Percentiles rank a stretch among this genome's conserved stretches.
phyloP scores from a whole-genome alignment of 768 basidiomycete species.

The Lenzites betulinus region DNA sequence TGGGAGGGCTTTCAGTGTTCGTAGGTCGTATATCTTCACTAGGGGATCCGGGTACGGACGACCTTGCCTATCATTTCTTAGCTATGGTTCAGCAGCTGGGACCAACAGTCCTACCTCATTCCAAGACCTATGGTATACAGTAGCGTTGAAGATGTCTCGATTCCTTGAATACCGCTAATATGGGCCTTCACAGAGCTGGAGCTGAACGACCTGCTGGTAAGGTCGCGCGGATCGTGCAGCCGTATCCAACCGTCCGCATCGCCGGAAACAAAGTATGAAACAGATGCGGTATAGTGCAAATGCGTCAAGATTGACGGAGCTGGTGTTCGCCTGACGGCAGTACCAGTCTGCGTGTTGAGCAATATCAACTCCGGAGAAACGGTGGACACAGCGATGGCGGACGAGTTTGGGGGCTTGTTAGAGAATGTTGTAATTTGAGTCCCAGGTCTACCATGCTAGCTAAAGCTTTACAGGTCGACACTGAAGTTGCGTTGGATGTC shows the following conservation, averaged over 20 bases:
- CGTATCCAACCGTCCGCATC: constrained; percentile 75
- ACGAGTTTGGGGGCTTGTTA: constrained; percentile 50
- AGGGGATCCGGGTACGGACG: constrained; percentile 88
- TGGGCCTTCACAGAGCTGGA: constrained; percentile 65
- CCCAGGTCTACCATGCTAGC: constrained; percentile 31
- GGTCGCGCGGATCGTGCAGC: constrained; percentile 70
- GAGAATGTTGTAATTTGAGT: constrained; percentile 43
- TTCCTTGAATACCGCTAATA: constrained; percentile 76
- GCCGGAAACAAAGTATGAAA: constrained; percentile 66
- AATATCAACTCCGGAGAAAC: constrained; percentile 62
- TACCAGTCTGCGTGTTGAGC: constrained; percentile 75
- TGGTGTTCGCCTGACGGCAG: constrained; percentile 55
- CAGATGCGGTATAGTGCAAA: constrained; percentile 55
- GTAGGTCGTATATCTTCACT: constrained; percentile 90
- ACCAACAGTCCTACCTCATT: constrained; percentile 55
- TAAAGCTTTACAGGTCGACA: background rate
- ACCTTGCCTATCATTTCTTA: constrained; percentile 60
- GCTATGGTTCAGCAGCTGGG: background rate
- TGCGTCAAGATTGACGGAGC: constrained; percentile 63
- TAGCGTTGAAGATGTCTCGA: constrained; percentile 77
- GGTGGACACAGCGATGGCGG: constrained; percentile 61
- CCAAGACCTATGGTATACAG: constrained; percentile 88
- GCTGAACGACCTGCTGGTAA: constrained; percentile 46
- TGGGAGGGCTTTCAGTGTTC: constrained; percentile 78
- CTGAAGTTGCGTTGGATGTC: constrained; percentile 34